These are phyloP conservation scores for Cladosporium phlei DNA, from an alignment of 2,329 filamentous ascomycete genomes.

Conservation along the genomic window DNA sequence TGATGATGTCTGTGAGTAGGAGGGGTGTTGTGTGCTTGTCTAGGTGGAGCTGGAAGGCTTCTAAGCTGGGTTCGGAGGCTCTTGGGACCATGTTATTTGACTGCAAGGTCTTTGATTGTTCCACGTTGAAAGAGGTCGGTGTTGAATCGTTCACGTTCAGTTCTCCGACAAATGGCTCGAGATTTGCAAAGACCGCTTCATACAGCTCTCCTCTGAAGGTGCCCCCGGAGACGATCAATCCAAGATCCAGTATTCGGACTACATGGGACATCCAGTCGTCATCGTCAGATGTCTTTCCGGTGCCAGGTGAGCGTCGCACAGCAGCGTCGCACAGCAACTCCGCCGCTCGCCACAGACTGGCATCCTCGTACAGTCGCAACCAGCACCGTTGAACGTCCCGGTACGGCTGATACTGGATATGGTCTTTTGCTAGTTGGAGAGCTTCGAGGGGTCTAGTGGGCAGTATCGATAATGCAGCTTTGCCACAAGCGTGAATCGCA, in stretches of 20 bases:
- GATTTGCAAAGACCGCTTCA: slow-evolving; percentile 47
- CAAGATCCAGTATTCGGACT: slow-evolving; percentile 66
- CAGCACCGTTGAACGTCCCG: slow-evolving; percentile 63
- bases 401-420: slow-evolving; percentile 66
- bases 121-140: slow-evolving; percentile 14
- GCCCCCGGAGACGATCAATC: slow-evolving; percentile 69
- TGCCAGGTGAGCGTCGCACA: neutral
- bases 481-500: slow-evolving; percentile 38
- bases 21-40: slow-evolving; percentile 47
- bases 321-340: slow-evolving; percentile 19
- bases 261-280: slow-evolving; percentile 51
- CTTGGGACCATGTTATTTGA: slow-evolving; percentile 12
- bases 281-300: neutral
- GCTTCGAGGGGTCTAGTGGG: slow-evolving; percentile 46
- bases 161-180: slow-evolving; percentile 34
- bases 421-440: slow-evolving; percentile 56
- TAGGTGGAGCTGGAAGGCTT: slow-evolving; percentile 29
- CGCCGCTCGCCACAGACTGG: slow-evolving; percentile 60
- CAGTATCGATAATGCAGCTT: slow-evolving; percentile 36
- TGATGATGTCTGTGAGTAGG: slow-evolving; percentile 62
- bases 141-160: neutral
- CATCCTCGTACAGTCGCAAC: slow-evolving; percentile 67
- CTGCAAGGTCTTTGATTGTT: slow-evolving; percentile 12
- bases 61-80: slow-evolving; percentile 15
- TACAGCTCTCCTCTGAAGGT: slow-evolving; percentile 49